Evolutionary conservation across 345 rosid species (phyloP).

Genomic region (Lumnitzera littorea): DNA sequence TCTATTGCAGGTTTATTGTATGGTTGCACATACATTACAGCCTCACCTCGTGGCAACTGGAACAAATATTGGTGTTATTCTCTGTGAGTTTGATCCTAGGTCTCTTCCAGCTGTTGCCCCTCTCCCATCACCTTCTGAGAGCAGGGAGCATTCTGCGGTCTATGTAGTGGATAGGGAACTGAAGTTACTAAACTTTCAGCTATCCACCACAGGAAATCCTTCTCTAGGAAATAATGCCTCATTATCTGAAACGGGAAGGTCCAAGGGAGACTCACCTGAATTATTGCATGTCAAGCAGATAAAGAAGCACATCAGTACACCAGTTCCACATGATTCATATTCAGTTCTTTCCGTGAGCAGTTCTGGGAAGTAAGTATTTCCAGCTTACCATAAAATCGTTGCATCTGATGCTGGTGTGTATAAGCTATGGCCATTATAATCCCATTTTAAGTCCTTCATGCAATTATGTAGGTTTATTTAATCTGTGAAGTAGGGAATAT

Average conservation of each 20-base stretch:
- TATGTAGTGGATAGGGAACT: slow-evolving; percentile 84
- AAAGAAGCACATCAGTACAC: slow-evolving; percentile 83
- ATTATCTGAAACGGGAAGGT: slow-evolving; percentile 70
- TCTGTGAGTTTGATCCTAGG: slow-evolving; percentile 90
- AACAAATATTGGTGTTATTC: slow-evolving; percentile 86
- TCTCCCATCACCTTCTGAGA: slow-evolving; percentile 66
- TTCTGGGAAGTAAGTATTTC: slow-evolving; percentile 86
- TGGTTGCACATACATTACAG: slow-evolving; percentile 97
- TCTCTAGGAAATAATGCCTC: slow-evolving; percentile 91
- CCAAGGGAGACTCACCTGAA: slow-evolving; percentile 73
- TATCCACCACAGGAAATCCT: slow-evolving; percentile 68
- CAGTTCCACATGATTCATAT: slow-evolving; percentile 96
- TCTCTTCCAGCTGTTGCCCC: slow-evolving; percentile 93
- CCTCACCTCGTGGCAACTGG: slow-evolving; percentile 98
- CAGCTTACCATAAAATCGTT: neutral
- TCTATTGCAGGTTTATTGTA: slow-evolving; percentile 76
- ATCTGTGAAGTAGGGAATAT: no score
- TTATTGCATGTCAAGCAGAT: slow-evolving; percentile 74
- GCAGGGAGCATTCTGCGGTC: slow-evolving; percentile 92
- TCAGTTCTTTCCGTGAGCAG: slow-evolving; percentile 92
- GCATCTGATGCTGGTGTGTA: neutral
- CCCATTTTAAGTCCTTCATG: no score
- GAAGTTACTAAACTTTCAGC: slow-evolving; percentile 79
- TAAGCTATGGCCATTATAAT: neutral
- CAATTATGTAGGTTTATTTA: no score